Evolutionary conservation across 1,139 yeast genomes (phyloP).

Genomic region (Sporopachydermia cereana): DNA sequence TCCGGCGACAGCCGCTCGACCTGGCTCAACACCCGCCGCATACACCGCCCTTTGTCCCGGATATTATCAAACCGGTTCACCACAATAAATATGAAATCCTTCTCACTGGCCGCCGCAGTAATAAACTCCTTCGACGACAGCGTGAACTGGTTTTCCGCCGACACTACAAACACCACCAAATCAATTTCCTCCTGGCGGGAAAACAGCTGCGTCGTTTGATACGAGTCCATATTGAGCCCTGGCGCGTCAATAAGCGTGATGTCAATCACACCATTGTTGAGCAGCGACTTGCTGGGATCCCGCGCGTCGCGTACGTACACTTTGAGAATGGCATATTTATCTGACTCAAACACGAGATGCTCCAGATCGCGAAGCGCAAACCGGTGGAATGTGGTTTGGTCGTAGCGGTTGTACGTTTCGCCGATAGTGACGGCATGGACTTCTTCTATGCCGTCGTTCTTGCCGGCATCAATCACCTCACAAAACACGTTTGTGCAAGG

Average conservation of each 20-base stretch:
- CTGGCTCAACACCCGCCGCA: conserved; percentile 66
- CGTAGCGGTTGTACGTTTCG: conserved; percentile 41
- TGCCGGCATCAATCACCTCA: conserved; percentile 80
- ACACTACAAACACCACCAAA: conserved; percentile 88
- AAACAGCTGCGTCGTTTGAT: conserved; percentile 90
- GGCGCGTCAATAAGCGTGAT: conserved; percentile 94
- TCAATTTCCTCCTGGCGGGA: conserved; percentile 97
- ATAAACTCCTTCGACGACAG: conserved; percentile 90
- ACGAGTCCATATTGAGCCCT: conserved; percentile 86
- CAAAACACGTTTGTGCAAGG: conserved; percentile 97
- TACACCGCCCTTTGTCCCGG: conserved; percentile 68
- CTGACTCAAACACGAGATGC: conserved; percentile 62
- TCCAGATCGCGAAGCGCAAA: conserved; percentile 46
- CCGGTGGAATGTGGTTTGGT: conserved; percentile 54
- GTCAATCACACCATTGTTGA: conserved; percentile 86
- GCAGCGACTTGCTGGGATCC: conserved; percentile 54
- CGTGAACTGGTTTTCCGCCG: conserved; percentile 93
- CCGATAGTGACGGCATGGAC: conserved; percentile 86
- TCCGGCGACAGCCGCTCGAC: conserved; percentile 85
- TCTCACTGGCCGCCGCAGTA: conserved; percentile 82
- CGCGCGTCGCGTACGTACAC: conserved; percentile 74
- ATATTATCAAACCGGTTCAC: conserved; percentile 87
- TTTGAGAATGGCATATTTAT: conserved; percentile 59
- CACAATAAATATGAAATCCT: conserved; percentile 84
- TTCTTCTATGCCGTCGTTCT: conserved; percentile 67